phyloP scores from a whole-genome alignment of 257 asterid species.

The Penstemon barbatus region DNA sequence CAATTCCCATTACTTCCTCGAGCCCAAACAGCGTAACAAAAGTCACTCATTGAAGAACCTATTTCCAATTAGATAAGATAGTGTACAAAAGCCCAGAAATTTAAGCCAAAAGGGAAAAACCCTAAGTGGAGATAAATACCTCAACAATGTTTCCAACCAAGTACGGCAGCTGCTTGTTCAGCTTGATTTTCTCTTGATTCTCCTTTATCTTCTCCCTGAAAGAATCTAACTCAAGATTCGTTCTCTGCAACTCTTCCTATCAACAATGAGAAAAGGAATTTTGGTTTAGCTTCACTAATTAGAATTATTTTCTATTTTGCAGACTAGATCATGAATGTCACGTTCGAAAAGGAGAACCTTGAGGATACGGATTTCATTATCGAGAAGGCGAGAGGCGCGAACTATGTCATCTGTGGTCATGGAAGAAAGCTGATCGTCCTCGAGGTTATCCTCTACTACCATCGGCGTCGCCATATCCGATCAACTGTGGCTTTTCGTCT shows the following conservation, averaged over 20 bases:
- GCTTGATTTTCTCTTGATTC: slow-evolving; percentile 86
- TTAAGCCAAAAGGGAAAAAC: not conserved
- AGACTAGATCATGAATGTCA: not conserved
- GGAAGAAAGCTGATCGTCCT: slow-evolving; percentile 70
- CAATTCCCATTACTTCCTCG: not conserved
- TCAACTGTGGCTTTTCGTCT: not conserved
- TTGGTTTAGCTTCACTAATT: not conserved
- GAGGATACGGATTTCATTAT: slow-evolving; percentile 72
- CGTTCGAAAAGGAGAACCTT: slow-evolving; percentile 46
- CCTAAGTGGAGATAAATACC: slow-evolving; percentile 36
- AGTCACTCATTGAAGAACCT: not conserved
- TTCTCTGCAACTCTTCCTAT: slow-evolving; percentile 82
- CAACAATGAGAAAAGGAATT: not conserved
- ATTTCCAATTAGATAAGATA: not conserved
- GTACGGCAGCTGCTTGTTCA: slow-evolving; percentile 87
- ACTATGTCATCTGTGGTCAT: slow-evolving; percentile 82
- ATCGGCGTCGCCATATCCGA: slow-evolving; percentile 76
- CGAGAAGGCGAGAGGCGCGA: slow-evolving; percentile 92
- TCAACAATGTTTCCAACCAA: slow-evolving; percentile 90
- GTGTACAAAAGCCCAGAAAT: not conserved
- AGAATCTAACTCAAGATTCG: slow-evolving; percentile 77
- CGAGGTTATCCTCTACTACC: slow-evolving; percentile 78
- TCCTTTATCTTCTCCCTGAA: slow-evolving; percentile 80
- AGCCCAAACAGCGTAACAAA: not conserved
- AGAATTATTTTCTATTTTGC: not conserved